These are phyloP conservation scores for Acacia melanoxylon DNA, from an alignment of 306 rosid species.

Conservation along the genomic window DNA sequence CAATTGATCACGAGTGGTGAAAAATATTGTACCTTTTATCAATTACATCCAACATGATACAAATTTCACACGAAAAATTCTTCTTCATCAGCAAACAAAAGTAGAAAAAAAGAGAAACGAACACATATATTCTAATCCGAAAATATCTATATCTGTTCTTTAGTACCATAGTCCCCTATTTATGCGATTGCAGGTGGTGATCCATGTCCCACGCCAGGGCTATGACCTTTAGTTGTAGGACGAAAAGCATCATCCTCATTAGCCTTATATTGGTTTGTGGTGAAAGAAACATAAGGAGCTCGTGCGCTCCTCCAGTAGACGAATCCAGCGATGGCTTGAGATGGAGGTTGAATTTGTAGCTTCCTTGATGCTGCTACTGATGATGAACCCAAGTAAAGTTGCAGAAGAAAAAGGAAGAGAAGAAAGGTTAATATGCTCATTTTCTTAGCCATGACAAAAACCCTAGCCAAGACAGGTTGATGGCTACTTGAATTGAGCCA, in stretches of 20 bases:
- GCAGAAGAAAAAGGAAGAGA: constrained; percentile 36
- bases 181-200: constrained; percentile 35
- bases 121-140: not conserved
- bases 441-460: constrained; percentile 6
- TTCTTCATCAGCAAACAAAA: not conserved
- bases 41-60: no score
- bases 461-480: no score
- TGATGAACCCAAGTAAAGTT: constrained; percentile 25
- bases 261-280: constrained; percentile 45
- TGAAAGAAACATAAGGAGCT: constrained; percentile 45
- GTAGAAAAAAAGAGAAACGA: not conserved
- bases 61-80: not conserved
- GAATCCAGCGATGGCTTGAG: constrained; percentile 17
- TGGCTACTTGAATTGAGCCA: no score
- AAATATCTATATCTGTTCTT: not conserved
- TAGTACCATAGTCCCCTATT: not conserved
- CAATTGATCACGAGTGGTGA: no score
- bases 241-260: constrained; percentile 49
- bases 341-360: constrained; percentile 45
- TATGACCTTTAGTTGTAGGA: constrained; percentile 57
- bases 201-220: constrained; percentile 61
- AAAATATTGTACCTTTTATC: no score
- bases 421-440: constrained; percentile 3
- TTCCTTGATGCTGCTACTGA: constrained; percentile 47
- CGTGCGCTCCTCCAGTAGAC: constrained; percentile 26